Evolutionary conservation across 768 basidiomycete genomes (phyloP), one percentile per base, ranked within the genome.

Genomic region (Phanerodontia chrysosporium): DNA sequence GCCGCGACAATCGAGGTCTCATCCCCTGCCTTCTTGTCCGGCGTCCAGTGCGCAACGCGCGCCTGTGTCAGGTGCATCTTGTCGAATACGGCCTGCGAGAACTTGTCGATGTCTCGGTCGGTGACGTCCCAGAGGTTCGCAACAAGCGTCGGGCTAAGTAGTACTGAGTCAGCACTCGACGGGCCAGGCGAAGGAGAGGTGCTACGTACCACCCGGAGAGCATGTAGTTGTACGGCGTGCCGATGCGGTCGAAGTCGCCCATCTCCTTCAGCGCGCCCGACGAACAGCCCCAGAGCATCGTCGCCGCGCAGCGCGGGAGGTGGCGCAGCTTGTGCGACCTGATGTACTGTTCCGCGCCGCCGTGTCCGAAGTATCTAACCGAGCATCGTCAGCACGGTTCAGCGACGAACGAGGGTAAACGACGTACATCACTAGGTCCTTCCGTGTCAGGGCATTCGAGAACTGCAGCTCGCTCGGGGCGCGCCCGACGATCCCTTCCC

Each of bases 81-180:
- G 62, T 87, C 85, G 65, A 97, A 88, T 16, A 97, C 94, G 0
- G 86, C 76, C 61, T 88, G 84, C 1, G 95, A 89, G 62, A 97
- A 85, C 64, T 90, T 90, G 77, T 99, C 96, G 66, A 98, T 96
- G 68, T 99, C 97, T 48, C 87, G 83, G 76, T 99, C 97, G 0
- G 96, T 98, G 8, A 98, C 97, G 67, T 98, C 97, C 97, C 97
- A 99, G 4, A 98, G 76, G 67, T 96, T 98, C 0, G 92, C 97
- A 13, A 98, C 85, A 30, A 98, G 79, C 1, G 94, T 89, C 18
- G 97, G 96, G 62, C 96, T 53, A 51, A 28, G 6, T 24, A 16
- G n/a, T 3, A 21, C 21, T 3, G 24, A 13, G 52, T 39, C 5
- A 22, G 21, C 13, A 24, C 10, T 13, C 18, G 12, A 2, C 7